Percentiles rank a stretch among this genome's conserved stretches.
These are phyloP conservation scores for Castanea mollissima DNA, from an alignment of 306 rosid species.

Conservation along the genomic window DNA sequence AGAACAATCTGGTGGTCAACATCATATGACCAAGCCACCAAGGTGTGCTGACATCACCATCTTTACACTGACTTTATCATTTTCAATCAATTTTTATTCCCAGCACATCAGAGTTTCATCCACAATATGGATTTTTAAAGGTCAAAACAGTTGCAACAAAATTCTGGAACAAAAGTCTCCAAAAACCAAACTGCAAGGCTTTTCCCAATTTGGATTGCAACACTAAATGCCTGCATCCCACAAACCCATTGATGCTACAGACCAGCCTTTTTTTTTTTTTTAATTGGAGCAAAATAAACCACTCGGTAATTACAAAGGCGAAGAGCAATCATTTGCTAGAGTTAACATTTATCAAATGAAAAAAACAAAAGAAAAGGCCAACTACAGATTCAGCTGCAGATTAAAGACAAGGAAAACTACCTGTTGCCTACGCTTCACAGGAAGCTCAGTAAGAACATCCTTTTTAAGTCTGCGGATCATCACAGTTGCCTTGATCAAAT, in stretches of 20 bases:
- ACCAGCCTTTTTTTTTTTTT: background rate
- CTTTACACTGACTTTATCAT: too few relatives aligned
- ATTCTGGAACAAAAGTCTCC: background rate
- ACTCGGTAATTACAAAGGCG: background rate
- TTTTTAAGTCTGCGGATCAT: conserved; percentile 96
- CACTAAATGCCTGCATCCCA: background rate
- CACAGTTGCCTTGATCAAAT: conserved; percentile 86
- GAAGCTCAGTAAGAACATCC: conserved; percentile 91
- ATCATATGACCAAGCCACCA: too few relatives aligned
- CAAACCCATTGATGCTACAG: background rate
- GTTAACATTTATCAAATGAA: background rate
- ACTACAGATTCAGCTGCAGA: conserved; percentile 9
- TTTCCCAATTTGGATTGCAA: background rate
- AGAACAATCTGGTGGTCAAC: too few relatives aligned
- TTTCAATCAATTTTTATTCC: background rate
- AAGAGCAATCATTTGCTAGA: background rate
- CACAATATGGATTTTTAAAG: background rate
- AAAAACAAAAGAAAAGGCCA: background rate
- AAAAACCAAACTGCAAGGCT: background rate
- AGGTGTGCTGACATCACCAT: too few relatives aligned
- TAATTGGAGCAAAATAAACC: background rate
- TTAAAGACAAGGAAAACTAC: conserved; percentile 28
- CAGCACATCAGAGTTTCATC: background rate
- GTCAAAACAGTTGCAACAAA: background rate
- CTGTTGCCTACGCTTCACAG: conserved; percentile 95